Base-by-base conservation (phyloP, 2,329 filamentous ascomycete genomes). In the Xylaria sp. region DNA sequence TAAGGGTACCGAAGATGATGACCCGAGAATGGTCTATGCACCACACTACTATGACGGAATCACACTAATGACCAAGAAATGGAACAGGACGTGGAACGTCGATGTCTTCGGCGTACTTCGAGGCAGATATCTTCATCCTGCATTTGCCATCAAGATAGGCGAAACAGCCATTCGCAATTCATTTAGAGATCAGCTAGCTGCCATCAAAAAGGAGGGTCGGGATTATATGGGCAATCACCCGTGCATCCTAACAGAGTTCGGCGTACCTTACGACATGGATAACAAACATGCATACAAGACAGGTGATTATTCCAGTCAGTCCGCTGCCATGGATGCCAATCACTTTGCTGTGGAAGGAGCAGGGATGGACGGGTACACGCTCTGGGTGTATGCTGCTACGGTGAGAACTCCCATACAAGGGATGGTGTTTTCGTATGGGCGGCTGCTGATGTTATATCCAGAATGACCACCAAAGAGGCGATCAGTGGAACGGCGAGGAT, bases 191-290 rank as follows among this genome's bases (percentile, higher is more conserved):
- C 96, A 99, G 78, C 87, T 99, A 44, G 89, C 89, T 6, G 91
- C 91, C 0, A 92, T 99, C 62, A 88, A 90, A 59, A 87, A 97
- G 73, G 96, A 99, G 81, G 97, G 95, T 0, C 82, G 92, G n/a
- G 91, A 97, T 65, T 90, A 94, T 68, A 93, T 94, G 84, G 96
- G 96, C 23, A 89, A 92, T 25, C 94, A 97, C 75, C 96, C 96
- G 0, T 94, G 94, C 74, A 82, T 99, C 4, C 89, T 98, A 80
- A 97, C 94, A 0, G 96, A 99, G 78, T 98, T 98, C 76, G 96
- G 96, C 8, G 98, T 99, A 67, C 96, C 96, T 0, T 99, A 97
- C 78, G 96, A 99, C 78, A 98, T 99, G 97, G 95, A 99, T 77
- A 91, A 97, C 73, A 94, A 97, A 81, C 87, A 96, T 77, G 96